Evolutionary conservation across 495 filamentous ascomycete genomes (phyloP), one percentile per base, ranked within the genome.

Genomic region (Podospora fimiseda): DNA sequence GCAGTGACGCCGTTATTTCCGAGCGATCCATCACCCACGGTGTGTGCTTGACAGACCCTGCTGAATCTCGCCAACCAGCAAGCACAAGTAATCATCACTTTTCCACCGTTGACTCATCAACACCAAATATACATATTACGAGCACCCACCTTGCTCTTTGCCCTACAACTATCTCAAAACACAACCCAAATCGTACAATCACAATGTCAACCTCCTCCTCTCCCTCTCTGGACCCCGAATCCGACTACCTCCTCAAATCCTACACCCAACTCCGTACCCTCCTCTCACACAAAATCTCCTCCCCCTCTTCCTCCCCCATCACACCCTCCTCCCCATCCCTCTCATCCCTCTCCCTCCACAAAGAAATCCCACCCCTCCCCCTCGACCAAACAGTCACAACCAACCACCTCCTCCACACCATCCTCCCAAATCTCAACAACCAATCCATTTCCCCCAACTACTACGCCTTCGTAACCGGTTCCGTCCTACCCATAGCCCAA

Each of bases 401-500:
- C 13, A 33, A 52, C 6, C 71, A 77, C 61, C 60, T 91, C 16
- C 48, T 79, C n/a, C 39, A 71, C 19, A 74, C 82, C 55, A 75
- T 91, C 50, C 76, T 83, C 16, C 86, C 88, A 0, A 83, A 75
- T 3, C 78, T 92, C 50, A 86, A 85, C 56, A 72, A 67, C 15
- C 78, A 68, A 79, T 78, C 66, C 70, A 83, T 59, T 77, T 81
- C 58, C 64, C 75, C 77, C 1, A 67, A 67, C 53, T 97, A 95
- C 73, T 93, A 87, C 68, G 91, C 89, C 20, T 95, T 96, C 61
- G 83, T 97, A 6, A 94, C 86, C 0, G 92, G 92, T 16, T 87
- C 88, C 14, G 70, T 74, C 24, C 89, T 89, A 2, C 88, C 90
- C 0, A 81, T 89, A n/a, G 90, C 90, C 24, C 73, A 84, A 30